Evolutionary conservation across 1,139 yeast genomes (phyloP), one percentile per base, ranked within the genome.

Genomic region (Protomyces pachydermus): DNA sequence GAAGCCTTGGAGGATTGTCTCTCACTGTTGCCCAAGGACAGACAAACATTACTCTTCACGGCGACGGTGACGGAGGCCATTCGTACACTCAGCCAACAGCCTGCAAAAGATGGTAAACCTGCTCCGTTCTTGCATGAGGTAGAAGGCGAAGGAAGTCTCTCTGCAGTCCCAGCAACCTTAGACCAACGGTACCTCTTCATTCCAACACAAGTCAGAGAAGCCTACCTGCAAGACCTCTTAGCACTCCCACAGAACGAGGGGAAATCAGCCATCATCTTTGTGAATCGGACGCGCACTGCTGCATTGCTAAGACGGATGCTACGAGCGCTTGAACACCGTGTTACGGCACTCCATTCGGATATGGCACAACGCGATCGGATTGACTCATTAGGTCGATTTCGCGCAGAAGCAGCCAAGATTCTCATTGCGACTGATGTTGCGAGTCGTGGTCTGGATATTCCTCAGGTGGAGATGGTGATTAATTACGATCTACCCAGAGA

Each of bases 41-140:
- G 98, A 70, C 98, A 91, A 74, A 93, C 97, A 0, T 77, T 91
- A 57, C 76, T 93, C 56, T 95, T 95, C 75, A 93, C 99, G 0
- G 99, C 99, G 8, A 93, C 99, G 0, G 88, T 93, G 10, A 93
- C 98, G 0, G 97, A 91, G 72, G 87, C 96, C 1, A 98, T 93
- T 2, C 79, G 95, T 68, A 81, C 90, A 0, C 79, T 95, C 67
- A 86, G 87, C 69, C 88, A 88, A 64, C 83, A 81, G 65, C 89
- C 90, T 8, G 80, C 79, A 5, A 78, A 83, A 28, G 79, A 80
- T 4, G 86, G 85, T 0, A 86, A 86, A 71, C 82, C 81, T 54
- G 84, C 87, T 0, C 86, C 88, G 0, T 88, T 86, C 71, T 76
- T 89, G 64, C 95, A 89, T 73, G 96, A 93, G 74, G 85, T 88